phyloP scores from a whole-genome alignment of 2,329 filamentous ascomycete genomes.

The Achaetomium macrosporum region DNA sequence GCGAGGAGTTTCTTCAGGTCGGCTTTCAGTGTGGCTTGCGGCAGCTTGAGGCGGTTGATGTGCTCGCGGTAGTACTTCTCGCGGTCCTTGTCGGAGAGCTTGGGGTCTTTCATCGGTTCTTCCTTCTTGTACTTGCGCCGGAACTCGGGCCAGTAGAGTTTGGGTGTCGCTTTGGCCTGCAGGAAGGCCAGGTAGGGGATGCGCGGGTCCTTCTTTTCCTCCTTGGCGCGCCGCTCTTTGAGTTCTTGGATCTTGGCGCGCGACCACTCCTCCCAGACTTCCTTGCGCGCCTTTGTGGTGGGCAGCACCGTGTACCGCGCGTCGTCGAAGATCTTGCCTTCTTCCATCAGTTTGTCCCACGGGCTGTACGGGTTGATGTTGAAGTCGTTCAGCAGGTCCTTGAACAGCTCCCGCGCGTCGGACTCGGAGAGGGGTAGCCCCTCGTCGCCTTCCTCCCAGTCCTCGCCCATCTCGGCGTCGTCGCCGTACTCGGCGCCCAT shows the following conservation, averaged over 20 bases:
- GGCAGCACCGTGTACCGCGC: slow-evolving; percentile 75
- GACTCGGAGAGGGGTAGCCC: slow-evolving; percentile 65
- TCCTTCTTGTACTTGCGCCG: slow-evolving; percentile 85
- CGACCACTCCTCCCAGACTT: slow-evolving; percentile 81
- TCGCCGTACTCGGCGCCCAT: slow-evolving; percentile 87
- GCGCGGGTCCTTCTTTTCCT: slow-evolving; percentile 75
- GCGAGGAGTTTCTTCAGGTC: slow-evolving; percentile 64
- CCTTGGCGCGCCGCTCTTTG: slow-evolving; percentile 64
- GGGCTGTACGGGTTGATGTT: slow-evolving; percentile 79
- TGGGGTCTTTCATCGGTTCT: slow-evolving; percentile 67
- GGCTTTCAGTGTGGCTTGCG: slow-evolving; percentile 59
- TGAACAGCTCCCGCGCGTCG: slow-evolving; percentile 74
- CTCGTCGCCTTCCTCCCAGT: slow-evolving; percentile 66
- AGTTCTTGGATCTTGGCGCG: slow-evolving; percentile 67
- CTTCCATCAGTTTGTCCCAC: slow-evolving; percentile 85
- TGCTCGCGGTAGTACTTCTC: slow-evolving; percentile 77
- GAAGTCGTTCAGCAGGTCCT: slow-evolving; percentile 77
- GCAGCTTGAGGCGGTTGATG: slow-evolving; percentile 59
- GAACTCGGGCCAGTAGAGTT: slow-evolving; percentile 97
- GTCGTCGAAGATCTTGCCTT: slow-evolving; percentile 77
- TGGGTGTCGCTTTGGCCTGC: slow-evolving; percentile 74
- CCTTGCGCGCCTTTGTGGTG: slow-evolving; percentile 74
- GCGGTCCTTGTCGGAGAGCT: slow-evolving; percentile 66
- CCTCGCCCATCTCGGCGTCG: slow-evolving; percentile 52
- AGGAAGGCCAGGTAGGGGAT: slow-evolving; percentile 80